phyloP scores from a whole-genome alignment of 2,329 filamentous ascomycete genomes.

The Ophiostoma tasmaniense region DNA sequence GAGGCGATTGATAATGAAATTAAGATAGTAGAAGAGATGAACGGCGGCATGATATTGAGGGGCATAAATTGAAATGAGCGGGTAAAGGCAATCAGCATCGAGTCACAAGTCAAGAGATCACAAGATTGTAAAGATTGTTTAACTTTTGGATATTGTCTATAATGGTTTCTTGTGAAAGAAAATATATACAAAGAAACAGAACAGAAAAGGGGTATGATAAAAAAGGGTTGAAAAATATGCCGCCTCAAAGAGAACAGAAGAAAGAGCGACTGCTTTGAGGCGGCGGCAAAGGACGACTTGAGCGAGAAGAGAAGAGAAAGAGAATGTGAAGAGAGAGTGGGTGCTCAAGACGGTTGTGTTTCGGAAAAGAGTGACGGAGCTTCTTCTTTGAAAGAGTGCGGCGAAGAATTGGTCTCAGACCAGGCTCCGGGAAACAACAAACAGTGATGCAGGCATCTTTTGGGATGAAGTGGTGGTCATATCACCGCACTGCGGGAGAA shows the following conservation, averaged over 20 bases:
- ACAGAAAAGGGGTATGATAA: slow-evolving; percentile 5
- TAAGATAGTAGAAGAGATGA: too few relatives aligned
- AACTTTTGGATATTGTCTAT: not conserved
- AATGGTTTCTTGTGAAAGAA: not conserved
- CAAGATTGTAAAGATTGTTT: not conserved
- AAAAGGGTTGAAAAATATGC: not conserved
- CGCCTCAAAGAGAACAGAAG: not conserved
- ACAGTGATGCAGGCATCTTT: too few relatives aligned
- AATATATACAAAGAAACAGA: slow-evolving; percentile 7
- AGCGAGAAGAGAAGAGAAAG: not conserved
- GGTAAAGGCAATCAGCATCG: too few relatives aligned
- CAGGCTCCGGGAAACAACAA: slow-evolving; percentile 3
- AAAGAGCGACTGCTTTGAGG: slow-evolving; percentile 4
- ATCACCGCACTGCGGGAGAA: too few relatives aligned
- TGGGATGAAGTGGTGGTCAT: too few relatives aligned
- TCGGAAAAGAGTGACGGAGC: not conserved
- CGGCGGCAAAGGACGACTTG: not conserved
- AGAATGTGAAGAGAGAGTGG: not conserved
- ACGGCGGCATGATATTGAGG: too few relatives aligned
- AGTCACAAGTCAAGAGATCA: not conserved
- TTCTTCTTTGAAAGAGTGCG: too few relatives aligned
- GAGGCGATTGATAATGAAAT: too few relatives aligned
- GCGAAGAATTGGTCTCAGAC: slow-evolving; percentile 9
- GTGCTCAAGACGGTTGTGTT: slow-evolving; percentile 1
- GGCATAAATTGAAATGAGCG: too few relatives aligned